These are phyloP conservation scores for Tolypocladium capitatum DNA, from an alignment of 2,329 filamentous ascomycete genomes.

Conservation along the genomic window DNA sequence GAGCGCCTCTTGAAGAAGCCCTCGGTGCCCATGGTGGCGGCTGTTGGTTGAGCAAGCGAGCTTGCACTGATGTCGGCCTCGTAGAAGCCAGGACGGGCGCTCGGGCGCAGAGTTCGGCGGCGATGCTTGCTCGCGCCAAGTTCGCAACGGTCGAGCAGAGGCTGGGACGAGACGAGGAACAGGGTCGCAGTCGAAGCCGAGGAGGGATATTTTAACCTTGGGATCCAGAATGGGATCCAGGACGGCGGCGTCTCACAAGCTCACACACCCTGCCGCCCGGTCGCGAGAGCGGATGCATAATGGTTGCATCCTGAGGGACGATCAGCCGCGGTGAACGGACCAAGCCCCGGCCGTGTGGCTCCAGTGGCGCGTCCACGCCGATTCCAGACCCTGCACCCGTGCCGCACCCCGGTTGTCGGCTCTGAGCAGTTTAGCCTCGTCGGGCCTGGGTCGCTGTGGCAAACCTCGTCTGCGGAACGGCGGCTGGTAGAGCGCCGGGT, in stretches of 20 bases:
- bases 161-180: neutral
- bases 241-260: neutral
- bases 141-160: neutral
- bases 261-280: neutral
- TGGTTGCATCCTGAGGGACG: too few relatives aligned
- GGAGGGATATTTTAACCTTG: neutral
- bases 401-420: too few relatives aligned
- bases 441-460: neutral
- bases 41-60: neutral
- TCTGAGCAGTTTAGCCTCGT: neutral
- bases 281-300: too few relatives aligned
- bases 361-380: too few relatives aligned
- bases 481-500: too few relatives aligned
- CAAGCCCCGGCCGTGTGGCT: too few relatives aligned
- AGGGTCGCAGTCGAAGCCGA: neutral
- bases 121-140: neutral
- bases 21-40: constrained; percentile 24
- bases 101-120: neutral
- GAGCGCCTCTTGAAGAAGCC: constrained; percentile 31
- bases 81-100: neutral
- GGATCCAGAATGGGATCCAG: too few relatives aligned
- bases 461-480: too few relatives aligned
- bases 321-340: too few relatives aligned
- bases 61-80: too few relatives aligned
- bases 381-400: too few relatives aligned